Percentiles rank a stretch among this genome's conserved stretches.
Evolutionary conservation across 2,329 filamentous ascomycete genomes (phyloP).

Genomic region (Pyrenophora tritici-repentis): DNA sequence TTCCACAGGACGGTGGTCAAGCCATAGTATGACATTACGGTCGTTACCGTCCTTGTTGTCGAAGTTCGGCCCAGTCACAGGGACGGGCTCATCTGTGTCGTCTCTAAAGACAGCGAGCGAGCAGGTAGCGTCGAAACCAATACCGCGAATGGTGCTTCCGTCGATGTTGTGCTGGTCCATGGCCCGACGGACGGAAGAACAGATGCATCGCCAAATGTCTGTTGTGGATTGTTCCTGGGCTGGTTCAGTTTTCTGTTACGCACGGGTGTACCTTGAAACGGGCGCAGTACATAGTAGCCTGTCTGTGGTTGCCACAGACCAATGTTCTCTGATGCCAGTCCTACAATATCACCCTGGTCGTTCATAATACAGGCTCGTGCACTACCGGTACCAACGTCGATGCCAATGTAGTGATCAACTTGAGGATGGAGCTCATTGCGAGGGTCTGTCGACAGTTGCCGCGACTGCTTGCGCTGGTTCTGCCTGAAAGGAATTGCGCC

Average conservation of each 20-base stretch:
- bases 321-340: conserved; percentile 59
- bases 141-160: conserved; percentile 76
- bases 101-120: conserved; percentile 88
- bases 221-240: conserved; percentile 91
- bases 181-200: conserved; percentile 81
- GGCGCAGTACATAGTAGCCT: conserved; percentile 57
- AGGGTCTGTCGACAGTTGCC: conserved; percentile 56
- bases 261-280: not conserved
- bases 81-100: conserved; percentile 86
- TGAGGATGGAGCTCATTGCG: conserved; percentile 63
- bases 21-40: conserved; percentile 95
- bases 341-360: conserved; percentile 82
- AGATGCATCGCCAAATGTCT: conserved; percentile 96
- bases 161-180: conserved; percentile 82
- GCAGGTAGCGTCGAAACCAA: conserved; percentile 99
- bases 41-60: conserved; percentile 76
- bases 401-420: conserved; percentile 73
- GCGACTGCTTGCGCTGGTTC: conserved; percentile 43
- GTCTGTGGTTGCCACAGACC: conserved; percentile 59
- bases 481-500: conserved; percentile 35
- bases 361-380: conserved; percentile 96
- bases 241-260: conserved; percentile 13
- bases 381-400: conserved; percentile 95
- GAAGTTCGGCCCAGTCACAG: conserved; percentile 89
- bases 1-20: conserved; percentile 88